These are phyloP conservation scores for Backusella circina DNA, from an alignment of 192 early-diverging fungal genomes.

Conservation along the genomic window DNA sequence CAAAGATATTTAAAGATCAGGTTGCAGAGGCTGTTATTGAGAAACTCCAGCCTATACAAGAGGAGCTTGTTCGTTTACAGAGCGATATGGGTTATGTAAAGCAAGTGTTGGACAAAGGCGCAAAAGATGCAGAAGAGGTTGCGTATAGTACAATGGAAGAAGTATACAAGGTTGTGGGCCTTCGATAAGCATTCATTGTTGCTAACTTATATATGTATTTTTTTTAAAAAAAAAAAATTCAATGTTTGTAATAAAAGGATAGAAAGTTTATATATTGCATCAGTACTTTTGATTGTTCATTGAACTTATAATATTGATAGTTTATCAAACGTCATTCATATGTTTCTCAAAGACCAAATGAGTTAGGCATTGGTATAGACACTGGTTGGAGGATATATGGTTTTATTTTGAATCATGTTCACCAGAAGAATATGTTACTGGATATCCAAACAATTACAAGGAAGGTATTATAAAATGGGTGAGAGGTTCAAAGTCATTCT, in stretches of 20 bases:
- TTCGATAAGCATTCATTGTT: conserved; percentile 23
- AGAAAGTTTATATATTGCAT: background rate
- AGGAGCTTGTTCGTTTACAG: conserved; percentile 54
- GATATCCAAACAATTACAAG: background rate
- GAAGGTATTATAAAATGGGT: background rate
- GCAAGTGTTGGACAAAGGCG: conserved; percentile 59
- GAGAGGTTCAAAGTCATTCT: background rate
- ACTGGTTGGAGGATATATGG: too few relatives aligned
- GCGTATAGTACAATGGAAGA: conserved; percentile 58
- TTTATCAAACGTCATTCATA: too few relatives aligned
- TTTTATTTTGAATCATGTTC: background rate
- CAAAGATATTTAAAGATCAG: conserved; percentile 68
- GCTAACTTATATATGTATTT: background rate
- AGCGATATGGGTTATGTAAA: conserved; percentile 62
- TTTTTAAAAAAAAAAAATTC: background rate
- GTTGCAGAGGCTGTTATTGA: conserved; percentile 64
- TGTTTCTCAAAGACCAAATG: too few relatives aligned
- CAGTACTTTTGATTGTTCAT: too few relatives aligned
- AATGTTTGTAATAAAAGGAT: background rate
- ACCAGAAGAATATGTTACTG: background rate
- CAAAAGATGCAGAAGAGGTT: conserved; percentile 54
- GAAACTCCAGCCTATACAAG: conserved; percentile 61
- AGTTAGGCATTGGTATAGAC: too few relatives aligned
- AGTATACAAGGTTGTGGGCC: conserved; percentile 54
- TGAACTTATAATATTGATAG: too few relatives aligned